Percentiles rank a stretch among this genome's conserved stretches.
These are phyloP conservation scores for Camillea tinctor DNA, from an alignment of 2,329 filamentous ascomycete species.

Conservation along the genomic window DNA sequence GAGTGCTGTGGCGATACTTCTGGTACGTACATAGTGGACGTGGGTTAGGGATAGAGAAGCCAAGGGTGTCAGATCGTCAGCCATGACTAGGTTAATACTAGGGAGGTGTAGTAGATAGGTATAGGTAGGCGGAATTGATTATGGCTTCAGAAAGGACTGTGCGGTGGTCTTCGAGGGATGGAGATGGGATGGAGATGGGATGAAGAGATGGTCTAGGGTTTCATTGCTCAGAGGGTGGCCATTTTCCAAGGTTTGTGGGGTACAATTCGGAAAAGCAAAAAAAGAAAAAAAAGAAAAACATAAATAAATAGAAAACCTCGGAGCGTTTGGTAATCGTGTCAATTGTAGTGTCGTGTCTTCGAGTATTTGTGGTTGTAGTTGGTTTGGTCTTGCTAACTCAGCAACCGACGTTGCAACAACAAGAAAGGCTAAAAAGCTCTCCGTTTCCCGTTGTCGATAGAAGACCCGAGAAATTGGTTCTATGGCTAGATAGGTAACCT, in stretches of 20 bases:
- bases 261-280: not conserved
- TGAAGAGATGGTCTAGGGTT: conserved; percentile 1
- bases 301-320: too few relatives aligned
- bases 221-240: conserved; percentile 9
- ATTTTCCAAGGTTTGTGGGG: not conserved
- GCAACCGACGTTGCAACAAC: not conserved
- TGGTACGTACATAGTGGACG: conserved; percentile 81
- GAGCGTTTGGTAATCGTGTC: not conserved
- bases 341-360: too few relatives aligned
- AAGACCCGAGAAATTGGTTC: not conserved
- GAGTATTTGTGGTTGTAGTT: too few relatives aligned
- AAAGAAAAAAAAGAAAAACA: not conserved
- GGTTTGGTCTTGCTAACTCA: not conserved
- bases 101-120: too few relatives aligned
- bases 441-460: not conserved
- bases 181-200: conserved; percentile 1
- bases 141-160: too few relatives aligned
- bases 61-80: conserved; percentile 54
- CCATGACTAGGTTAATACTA: too few relatives aligned
- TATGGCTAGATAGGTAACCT: not conserved
- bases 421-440: not conserved
- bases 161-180: too few relatives aligned
- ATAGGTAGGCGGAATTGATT: not conserved
- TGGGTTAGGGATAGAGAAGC: conserved; percentile 93
- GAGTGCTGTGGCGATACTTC: not conserved